These are phyloP conservation scores for Phytophthora idaei DNA, from an alignment of 352 stramenopile species.

Conservation along the genomic window DNA sequence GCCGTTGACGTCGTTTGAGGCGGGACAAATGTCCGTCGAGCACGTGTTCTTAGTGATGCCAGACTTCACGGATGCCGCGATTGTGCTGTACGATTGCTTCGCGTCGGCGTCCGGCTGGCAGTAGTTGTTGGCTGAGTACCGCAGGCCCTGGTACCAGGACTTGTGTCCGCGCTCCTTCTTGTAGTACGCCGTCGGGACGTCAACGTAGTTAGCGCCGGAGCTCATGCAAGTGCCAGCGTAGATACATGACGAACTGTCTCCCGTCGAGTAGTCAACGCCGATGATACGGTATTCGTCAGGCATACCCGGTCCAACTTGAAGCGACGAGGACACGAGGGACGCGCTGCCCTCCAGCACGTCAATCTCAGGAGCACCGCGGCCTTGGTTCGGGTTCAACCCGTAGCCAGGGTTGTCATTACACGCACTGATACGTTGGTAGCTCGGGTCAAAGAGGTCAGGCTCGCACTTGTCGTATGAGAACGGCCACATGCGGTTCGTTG, in stretches of 20 bases:
- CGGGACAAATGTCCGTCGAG: slow-evolving; percentile 41
- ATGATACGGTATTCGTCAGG: slow-evolving; percentile 62
- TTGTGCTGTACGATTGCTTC: slow-evolving; percentile 45
- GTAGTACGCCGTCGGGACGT: slow-evolving; percentile 50
- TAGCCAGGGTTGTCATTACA: slow-evolving; percentile 92
- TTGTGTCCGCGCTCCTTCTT: slow-evolving; percentile 44
- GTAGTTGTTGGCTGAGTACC: slow-evolving; percentile 61
- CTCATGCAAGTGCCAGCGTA: slow-evolving; percentile 49
- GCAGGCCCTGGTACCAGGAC: slow-evolving; percentile 64
- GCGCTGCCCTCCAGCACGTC: slow-evolving; percentile 92
- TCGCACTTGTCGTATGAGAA: slow-evolving; percentile 95
- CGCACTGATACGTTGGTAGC: slow-evolving; percentile 79
- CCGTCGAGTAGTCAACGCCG: slow-evolving; percentile 33
- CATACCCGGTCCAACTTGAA: slow-evolving; percentile 88
- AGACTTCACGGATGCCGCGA: slow-evolving; percentile 44
- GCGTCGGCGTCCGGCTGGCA: slow-evolving; percentile 33
- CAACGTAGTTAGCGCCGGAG: slow-evolving; percentile 44
- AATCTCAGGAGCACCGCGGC: slow-evolving; percentile 94
- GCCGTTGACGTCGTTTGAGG: slow-evolving; percentile 47
- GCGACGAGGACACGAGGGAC: slow-evolving; percentile 81
- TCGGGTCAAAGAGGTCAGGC: slow-evolving; percentile 46
- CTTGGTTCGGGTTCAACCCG: slow-evolving; percentile 84
- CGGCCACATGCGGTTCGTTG: slow-evolving; percentile 95
- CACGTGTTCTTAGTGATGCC: slow-evolving; percentile 58
- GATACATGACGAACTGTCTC: slow-evolving; percentile 35